These are phyloP conservation scores for Thymus mandschuricus DNA, from an alignment of 257 asterid species.

Conservation along the genomic window DNA sequence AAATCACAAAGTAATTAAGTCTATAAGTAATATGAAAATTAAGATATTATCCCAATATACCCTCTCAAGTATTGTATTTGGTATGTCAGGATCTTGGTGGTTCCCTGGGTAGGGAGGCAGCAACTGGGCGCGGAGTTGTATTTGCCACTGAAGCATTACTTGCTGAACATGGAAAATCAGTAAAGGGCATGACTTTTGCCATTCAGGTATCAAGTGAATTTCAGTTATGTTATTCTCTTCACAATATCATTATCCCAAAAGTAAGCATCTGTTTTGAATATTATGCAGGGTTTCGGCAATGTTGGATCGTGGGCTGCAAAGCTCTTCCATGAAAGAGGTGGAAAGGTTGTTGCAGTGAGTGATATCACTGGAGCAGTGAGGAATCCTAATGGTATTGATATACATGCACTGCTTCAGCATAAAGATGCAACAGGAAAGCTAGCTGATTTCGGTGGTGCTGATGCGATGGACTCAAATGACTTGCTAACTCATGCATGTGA, in stretches of 20 bases:
- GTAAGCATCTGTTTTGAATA: constrained; percentile 14
- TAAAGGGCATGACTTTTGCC: constrained; percentile 70
- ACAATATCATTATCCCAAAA: constrained; percentile 9
- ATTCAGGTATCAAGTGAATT: constrained; percentile 58
- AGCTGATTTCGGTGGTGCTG: constrained; percentile 64
- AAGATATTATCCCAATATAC: constrained; percentile 12
- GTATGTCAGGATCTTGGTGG: constrained; percentile 82
- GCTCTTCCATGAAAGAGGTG: constrained; percentile 85
- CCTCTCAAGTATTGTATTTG: constrained; percentile 28
- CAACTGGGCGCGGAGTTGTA: constrained; percentile 95
- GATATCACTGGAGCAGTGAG: constrained; percentile 86
- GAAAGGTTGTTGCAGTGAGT: constrained; percentile 82
- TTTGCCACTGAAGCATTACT: constrained; percentile 84
- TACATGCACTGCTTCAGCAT: constrained; percentile 61
- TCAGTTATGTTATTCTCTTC: background rate
- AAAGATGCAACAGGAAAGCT: constrained; percentile 63
- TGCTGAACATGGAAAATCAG: constrained; percentile 80
- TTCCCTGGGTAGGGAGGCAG: constrained; percentile 91
- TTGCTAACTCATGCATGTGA: constrained; percentile 77
- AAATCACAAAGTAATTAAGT: background rate
- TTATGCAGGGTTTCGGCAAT: constrained; percentile 80
- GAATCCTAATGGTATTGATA: constrained; percentile 69
- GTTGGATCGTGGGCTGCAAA: constrained; percentile 92
- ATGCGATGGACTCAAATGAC: constrained; percentile 68
- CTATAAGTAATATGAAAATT: constrained; percentile 1